These are phyloP conservation scores for Pythium volutum DNA, from an alignment of 352 stramenopile genomes.

Conservation along the genomic window DNA sequence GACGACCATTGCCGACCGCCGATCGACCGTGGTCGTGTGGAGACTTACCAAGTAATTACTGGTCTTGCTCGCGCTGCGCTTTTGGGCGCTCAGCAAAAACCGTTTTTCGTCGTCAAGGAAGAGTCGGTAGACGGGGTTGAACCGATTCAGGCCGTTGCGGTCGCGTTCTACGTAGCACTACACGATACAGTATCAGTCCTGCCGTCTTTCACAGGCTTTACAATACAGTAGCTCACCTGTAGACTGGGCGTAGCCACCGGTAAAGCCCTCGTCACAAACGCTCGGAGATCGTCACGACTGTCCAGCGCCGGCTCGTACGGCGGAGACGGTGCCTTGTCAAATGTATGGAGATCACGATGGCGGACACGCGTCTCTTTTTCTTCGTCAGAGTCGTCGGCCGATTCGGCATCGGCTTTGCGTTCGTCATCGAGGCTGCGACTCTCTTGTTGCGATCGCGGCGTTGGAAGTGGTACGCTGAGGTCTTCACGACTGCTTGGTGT, in stretches of 20 bases:
- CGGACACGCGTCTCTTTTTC: constrained; percentile 18
- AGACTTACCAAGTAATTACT: constrained; percentile 64
- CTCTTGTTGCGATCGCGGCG: constrained; percentile 3
- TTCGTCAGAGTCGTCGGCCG: constrained; percentile 20
- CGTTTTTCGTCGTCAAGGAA: constrained; percentile 51
- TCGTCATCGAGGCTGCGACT: constrained; percentile 11
- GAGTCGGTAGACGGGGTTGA: constrained; percentile 56
- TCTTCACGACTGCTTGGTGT: not conserved
- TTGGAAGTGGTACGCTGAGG: not conserved
- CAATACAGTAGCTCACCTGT: constrained; percentile 27
- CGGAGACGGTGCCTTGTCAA: not conserved
- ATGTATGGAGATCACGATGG: not conserved
- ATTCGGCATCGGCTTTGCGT: constrained; percentile 4
- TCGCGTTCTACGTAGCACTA: constrained; percentile 62
- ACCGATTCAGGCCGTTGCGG: constrained; percentile 38
- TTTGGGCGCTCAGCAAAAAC: constrained; percentile 52
- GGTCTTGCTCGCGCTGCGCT: constrained; percentile 48
- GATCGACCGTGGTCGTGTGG: constrained; percentile 33
- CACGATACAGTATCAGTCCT: not conserved
- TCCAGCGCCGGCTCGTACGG: not conserved
- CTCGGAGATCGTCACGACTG: constrained; percentile 26
- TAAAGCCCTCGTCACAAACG: constrained; percentile 40
- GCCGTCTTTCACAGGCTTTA: not conserved
- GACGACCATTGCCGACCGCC: constrained; percentile 39
- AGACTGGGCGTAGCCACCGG: constrained; percentile 23